Evolutionary conservation across 2,329 filamentous ascomycete genomes (phyloP).

Genomic region (Ophiocordyceps australis): DNA sequence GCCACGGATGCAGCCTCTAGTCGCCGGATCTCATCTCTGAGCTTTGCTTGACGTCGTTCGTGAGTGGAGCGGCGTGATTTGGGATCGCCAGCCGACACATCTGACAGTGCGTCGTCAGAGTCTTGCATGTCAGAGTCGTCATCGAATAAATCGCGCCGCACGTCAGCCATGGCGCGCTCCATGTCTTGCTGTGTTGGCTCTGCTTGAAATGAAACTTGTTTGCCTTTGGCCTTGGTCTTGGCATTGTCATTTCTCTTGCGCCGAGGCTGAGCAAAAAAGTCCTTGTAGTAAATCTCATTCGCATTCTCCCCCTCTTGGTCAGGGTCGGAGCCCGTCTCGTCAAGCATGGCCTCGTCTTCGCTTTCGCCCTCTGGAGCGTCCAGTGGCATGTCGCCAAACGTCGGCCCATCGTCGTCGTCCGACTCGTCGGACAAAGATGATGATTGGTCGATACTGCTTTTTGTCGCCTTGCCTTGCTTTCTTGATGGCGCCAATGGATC

Average conservation of each 20-base stretch:
- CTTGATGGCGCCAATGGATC: slow-evolving; percentile 42
- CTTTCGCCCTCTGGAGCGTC: slow-evolving; percentile 53
- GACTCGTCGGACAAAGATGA: slow-evolving; percentile 25
- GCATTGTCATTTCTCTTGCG: too few relatives aligned
- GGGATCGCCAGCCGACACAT: slow-evolving; percentile 49
- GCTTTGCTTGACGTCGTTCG: slow-evolving; percentile 69
- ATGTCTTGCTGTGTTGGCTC: slow-evolving; percentile 46
- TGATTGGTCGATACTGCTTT: slow-evolving; percentile 14
- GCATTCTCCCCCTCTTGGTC: slow-evolving; percentile 51
- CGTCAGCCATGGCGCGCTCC: slow-evolving; percentile 68
- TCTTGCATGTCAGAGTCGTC: slow-evolving; percentile 49
- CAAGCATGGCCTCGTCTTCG: slow-evolving; percentile 42
- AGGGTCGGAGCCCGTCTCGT: slow-evolving; percentile 33
- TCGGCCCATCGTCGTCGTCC: slow-evolving; percentile 61
- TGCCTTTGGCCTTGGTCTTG: slow-evolving; percentile 39
- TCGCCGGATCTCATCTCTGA: slow-evolving; percentile 77
- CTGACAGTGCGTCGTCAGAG: slow-evolving; percentile 45
- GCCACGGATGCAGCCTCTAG: slow-evolving; percentile 79
- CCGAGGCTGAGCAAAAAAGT: slow-evolving; percentile 89
- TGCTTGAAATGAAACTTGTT: slow-evolving; percentile 20
- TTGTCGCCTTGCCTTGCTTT: slow-evolving; percentile 7
- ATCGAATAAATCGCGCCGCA: slow-evolving; percentile 81
- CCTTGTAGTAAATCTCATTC: slow-evolving; percentile 76
- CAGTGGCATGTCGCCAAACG: slow-evolving; percentile 64
- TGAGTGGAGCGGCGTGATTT: slow-evolving; percentile 66